These are phyloP conservation scores for Amanita exitialis DNA, from an alignment of 768 basidiomycete genomes.

Conservation along the genomic window DNA sequence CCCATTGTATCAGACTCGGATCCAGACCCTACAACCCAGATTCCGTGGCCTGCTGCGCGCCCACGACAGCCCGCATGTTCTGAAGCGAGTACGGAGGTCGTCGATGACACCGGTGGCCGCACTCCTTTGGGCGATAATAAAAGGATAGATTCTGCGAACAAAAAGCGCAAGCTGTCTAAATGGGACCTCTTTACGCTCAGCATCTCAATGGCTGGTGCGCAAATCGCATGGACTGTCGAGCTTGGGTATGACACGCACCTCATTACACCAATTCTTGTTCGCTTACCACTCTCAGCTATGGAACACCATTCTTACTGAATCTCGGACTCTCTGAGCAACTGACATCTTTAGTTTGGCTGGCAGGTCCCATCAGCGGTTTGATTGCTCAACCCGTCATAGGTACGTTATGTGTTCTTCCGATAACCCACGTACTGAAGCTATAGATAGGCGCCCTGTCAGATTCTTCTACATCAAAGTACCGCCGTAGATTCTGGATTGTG, in stretches of 20 bases:
- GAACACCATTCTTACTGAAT: slow-evolving; percentile 81
- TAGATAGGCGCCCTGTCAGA: slow-evolving; percentile 86
- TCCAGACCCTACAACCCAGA: slow-evolving; percentile 67
- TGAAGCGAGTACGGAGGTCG: slow-evolving; percentile 1
- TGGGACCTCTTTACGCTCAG: slow-evolving; percentile 77
- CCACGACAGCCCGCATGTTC: slow-evolving; percentile 20
- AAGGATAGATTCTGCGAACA: slow-evolving; percentile 14
- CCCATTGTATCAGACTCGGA: slow-evolving; percentile 53
- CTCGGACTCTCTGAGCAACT: slow-evolving; percentile 73
- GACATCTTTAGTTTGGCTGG: slow-evolving; percentile 92
- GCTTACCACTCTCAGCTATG: slow-evolving; percentile 53
- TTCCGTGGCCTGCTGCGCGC: slow-evolving; percentile 57
- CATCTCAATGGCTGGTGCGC: slow-evolving; percentile 90
- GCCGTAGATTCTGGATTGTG: slow-evolving; percentile 89
- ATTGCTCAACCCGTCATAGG: slow-evolving; percentile 97
- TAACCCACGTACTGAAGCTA: slow-evolving; percentile 19
- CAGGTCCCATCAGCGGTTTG: slow-evolving; percentile 90
- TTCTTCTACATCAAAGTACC: slow-evolving; percentile 81
- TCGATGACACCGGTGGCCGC: slow-evolving; percentile 9
- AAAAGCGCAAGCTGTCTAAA: slow-evolving; percentile 33
- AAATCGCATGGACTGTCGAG: slow-evolving; percentile 94
- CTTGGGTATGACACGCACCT: slow-evolving; percentile 63
- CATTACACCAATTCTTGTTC: slow-evolving; percentile 2
- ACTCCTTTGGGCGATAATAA: slow-evolving; percentile 9
- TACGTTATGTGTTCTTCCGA: slow-evolving; percentile 22